These are phyloP conservation scores for Xylaria sp. DNA, from an alignment of 2,329 filamentous ascomycete genomes.

Conservation along the genomic window DNA sequence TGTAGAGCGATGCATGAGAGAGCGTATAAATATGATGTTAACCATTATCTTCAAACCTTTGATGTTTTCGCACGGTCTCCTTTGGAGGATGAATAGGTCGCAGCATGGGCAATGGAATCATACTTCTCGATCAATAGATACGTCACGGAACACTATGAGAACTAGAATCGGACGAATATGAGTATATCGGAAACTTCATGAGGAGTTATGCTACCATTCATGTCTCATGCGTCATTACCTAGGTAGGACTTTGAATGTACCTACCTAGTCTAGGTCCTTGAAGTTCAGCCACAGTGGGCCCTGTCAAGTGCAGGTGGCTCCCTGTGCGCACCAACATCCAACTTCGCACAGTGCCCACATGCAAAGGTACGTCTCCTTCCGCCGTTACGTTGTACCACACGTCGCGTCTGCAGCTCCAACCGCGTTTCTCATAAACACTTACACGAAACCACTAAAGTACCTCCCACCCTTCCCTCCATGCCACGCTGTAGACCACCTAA, in stretches of 20 bases:
- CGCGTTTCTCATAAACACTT: conserved; percentile 42
- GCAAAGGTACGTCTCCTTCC: neutral
- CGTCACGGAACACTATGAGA: neutral
- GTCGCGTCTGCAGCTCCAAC: conserved; percentile 39
- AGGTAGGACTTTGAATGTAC: too few relatives aligned
- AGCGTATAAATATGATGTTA: too few relatives aligned
- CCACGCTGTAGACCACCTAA: conserved; percentile 25
- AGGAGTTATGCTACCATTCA: too few relatives aligned
- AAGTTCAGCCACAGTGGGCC: conserved; percentile 6
- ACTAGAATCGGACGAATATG: neutral
- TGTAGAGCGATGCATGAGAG: too few relatives aligned
- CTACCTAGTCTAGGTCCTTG: too few relatives aligned
- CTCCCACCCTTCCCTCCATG: conserved; percentile 14
- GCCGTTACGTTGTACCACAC: conserved; percentile 24
- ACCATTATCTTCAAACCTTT: too few relatives aligned
- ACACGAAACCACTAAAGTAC: conserved; percentile 34
- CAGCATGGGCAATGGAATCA: neutral
- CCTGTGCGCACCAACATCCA: conserved; percentile 5
- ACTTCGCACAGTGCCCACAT: conserved; percentile 34
- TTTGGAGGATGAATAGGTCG: too few relatives aligned
- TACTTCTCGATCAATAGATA: neutral
- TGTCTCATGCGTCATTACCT: neutral
- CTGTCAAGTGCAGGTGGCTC: neutral
- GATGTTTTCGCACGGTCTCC: too few relatives aligned
- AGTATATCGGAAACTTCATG: too few relatives aligned